A percentile compares a stretch with the other conserved stretches of the same genome.
These are phyloP conservation scores for Rhinocladiella mackenziei DNA, from an alignment of 2,329 filamentous ascomycete species.

Conservation along the genomic window DNA sequence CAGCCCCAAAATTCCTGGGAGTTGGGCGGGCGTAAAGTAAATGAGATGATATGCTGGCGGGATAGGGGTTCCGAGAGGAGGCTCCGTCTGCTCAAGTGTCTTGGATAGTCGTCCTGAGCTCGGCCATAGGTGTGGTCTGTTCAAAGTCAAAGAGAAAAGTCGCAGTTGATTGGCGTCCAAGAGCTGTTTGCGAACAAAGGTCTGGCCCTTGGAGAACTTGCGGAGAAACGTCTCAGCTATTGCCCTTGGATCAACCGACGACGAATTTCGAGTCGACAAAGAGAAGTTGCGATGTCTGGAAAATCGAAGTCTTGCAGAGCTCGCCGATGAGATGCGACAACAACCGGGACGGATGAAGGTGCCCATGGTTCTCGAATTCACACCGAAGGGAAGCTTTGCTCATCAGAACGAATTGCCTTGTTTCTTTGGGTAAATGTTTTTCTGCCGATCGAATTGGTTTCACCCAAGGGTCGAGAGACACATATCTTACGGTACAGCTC, in stretches of 20 bases:
- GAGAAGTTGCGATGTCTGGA: conserved; percentile 9
- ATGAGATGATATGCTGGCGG: conserved; percentile 60
- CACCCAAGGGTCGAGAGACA: too few species aligned
- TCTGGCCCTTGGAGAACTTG: conserved; percentile 41
- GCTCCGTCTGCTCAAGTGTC: conserved; percentile 33
- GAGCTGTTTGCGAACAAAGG: conserved; percentile 47
- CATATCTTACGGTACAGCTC: too few species aligned
- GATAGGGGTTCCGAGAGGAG: conserved; percentile 47
- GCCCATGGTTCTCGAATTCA: too few species aligned
- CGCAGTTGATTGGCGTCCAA: conserved; percentile 63
- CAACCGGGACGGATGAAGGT: too few species aligned
- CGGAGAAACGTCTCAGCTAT: conserved; percentile 37
- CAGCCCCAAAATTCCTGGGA: conserved; percentile 52
- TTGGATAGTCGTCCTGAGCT: conserved; percentile 38
- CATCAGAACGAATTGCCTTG: too few species aligned
- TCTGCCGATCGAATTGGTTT: too few species aligned
- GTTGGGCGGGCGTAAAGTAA: conserved; percentile 58
- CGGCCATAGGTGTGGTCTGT: conserved; percentile 45
- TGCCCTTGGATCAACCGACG: conserved; percentile 17
- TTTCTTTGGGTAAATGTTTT: too few species aligned
- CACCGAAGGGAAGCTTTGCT: too few species aligned
- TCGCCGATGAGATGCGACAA: neutral
- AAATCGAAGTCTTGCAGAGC: neutral
- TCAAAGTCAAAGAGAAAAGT: conserved; percentile 57
- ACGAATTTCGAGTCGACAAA: conserved; percentile 1